phyloP scores from a whole-genome alignment of 2,329 filamentous ascomycete species.

The Diaporthe ilicicola region DNA sequence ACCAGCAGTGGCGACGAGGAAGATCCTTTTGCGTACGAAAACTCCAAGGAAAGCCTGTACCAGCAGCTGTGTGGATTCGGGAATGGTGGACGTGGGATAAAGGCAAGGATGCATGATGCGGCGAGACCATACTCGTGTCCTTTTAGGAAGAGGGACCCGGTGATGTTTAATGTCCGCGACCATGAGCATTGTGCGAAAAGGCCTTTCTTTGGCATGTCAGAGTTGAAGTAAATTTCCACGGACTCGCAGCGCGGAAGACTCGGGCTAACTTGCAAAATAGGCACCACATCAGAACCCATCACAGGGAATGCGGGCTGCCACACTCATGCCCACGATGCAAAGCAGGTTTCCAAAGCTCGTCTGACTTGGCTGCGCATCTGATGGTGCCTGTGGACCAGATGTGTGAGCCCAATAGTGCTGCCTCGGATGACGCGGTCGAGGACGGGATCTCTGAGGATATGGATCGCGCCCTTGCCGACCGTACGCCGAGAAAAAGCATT shows the following conservation, averaged over 20 bases:
- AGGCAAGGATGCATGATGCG: not conserved
- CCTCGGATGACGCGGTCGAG: not conserved
- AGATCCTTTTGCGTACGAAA: constrained; percentile 30
- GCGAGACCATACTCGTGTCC: constrained; percentile 27
- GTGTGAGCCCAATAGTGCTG: constrained; percentile 12
- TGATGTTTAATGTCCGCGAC: constrained; percentile 32
- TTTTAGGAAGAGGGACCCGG: constrained; percentile 28
- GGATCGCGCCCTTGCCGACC: constrained; percentile 23
- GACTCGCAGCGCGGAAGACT: not conserved
- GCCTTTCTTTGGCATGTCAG: constrained; percentile 24
- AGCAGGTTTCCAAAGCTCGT: constrained; percentile 8
- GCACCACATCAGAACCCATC: constrained; percentile 24
- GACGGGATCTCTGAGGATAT: constrained; percentile 28
- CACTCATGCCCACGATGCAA: constrained; percentile 31
- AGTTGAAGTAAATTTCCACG: constrained; percentile 26
- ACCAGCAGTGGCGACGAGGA: constrained; percentile 20
- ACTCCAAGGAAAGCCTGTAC: not conserved
- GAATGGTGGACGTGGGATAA: not conserved
- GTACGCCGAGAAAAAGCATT: not conserved
- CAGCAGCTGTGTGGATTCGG: not conserved
- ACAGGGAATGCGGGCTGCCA: constrained; percentile 5
- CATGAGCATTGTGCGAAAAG: constrained; percentile 30
- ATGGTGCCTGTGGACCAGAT: constrained; percentile 31
- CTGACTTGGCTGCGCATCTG: constrained; percentile 24
- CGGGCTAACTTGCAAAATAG: not conserved